Conservation (phyloP, 805 yeast genomes). For the Candida khao-thaluensis region DNA sequence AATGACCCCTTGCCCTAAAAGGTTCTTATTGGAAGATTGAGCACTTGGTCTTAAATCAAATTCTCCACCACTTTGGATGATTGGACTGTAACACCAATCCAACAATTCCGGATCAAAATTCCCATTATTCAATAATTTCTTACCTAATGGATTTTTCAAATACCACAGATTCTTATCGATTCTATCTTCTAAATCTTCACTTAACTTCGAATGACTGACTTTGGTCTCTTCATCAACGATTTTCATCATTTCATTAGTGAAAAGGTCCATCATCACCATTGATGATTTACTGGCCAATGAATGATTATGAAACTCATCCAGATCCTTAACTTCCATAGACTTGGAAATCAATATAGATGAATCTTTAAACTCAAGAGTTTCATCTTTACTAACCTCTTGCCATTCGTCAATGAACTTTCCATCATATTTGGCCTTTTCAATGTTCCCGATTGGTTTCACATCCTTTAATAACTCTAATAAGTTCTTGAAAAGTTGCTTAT, state of each 20-base stretch:
- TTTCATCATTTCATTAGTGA: constrained; percentile 84
- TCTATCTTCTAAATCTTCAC: constrained; percentile 75
- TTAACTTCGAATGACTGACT: constrained; percentile 67
- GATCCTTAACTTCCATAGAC: constrained; percentile 73
- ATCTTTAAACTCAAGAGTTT: constrained; percentile 45
- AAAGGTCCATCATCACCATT: constrained; percentile 72
- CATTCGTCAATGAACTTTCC: constrained; percentile 88
- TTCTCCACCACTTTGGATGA: constrained; percentile 82
- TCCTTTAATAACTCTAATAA: constrained; percentile 48
- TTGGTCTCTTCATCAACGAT: constrained; percentile 84
- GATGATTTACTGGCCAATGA: constrained; percentile 76
- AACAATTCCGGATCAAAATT: constrained; percentile 74
- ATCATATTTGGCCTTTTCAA: constrained; percentile 71
- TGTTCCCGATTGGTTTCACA: constrained; percentile 53
- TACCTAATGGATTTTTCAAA: constrained; percentile 49
- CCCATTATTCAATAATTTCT: constrained; percentile 47
- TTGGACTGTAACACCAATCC: constrained; percentile 94
- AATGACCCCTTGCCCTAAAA: constrained; percentile 72
- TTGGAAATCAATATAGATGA: constrained; percentile 50
- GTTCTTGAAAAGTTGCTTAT: constrained; percentile 61
- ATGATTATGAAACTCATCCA: constrained; percentile 64
- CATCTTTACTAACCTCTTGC: constrained; percentile 43
- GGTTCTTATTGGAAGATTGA: constrained; percentile 61
- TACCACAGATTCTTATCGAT: constrained; percentile 74
- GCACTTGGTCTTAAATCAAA: constrained; percentile 86